These are phyloP conservation scores for Cyberlindnera maclurae DNA, from an alignment of 805 yeast genomes.

Conservation along the genomic window DNA sequence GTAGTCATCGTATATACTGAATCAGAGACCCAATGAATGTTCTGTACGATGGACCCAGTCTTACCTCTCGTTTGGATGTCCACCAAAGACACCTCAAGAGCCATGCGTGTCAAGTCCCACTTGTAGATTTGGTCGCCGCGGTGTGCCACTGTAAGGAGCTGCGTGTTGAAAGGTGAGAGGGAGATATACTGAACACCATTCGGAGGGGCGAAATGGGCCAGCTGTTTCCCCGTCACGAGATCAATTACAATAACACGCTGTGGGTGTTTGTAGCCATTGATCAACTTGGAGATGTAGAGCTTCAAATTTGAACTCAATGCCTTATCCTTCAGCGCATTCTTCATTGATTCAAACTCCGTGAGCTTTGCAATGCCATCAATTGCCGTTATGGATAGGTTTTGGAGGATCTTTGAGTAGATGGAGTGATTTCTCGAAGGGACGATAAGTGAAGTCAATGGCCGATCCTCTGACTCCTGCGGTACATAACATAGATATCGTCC, in stretches of 20 bases:
- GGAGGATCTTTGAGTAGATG: conserved; percentile 28
- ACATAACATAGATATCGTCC: conserved; percentile 34
- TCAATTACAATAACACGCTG: conserved; percentile 40
- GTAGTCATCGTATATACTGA: conserved; percentile 44
- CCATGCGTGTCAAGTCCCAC: conserved; percentile 54
- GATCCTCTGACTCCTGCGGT: conserved; percentile 17
- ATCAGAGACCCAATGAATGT: conserved; percentile 46
- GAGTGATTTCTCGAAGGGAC: conserved; percentile 18
- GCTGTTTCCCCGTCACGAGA: conserved; percentile 31
- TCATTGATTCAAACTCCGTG: conserved; percentile 30
- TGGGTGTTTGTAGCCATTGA: conserved; percentile 17
- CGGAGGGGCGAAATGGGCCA: conserved; percentile 46
- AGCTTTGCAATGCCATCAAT: conserved; percentile 43
- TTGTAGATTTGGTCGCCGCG: conserved; percentile 58
- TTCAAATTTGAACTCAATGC: conserved; percentile 9
- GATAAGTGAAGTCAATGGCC: conserved; percentile 10
- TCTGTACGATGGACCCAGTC: conserved; percentile 46
- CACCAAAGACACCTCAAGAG: conserved; percentile 42
- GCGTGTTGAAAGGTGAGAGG: conserved; percentile 54
- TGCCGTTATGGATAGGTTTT: conserved; percentile 43
- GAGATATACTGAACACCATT: conserved; percentile 56
- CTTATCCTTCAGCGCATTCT: conserved; percentile 10
- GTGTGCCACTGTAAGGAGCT: conserved; percentile 43
- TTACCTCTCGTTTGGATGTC: conserved; percentile 60
- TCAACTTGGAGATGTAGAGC: conserved; percentile 11